A percentile compares a stretch with the other conserved stretches of the same genome.
These are phyloP conservation scores for Rhodosporidiobolus sp. DNA, from an alignment of 768 basidiomycete species.

Conservation along the genomic window DNA sequence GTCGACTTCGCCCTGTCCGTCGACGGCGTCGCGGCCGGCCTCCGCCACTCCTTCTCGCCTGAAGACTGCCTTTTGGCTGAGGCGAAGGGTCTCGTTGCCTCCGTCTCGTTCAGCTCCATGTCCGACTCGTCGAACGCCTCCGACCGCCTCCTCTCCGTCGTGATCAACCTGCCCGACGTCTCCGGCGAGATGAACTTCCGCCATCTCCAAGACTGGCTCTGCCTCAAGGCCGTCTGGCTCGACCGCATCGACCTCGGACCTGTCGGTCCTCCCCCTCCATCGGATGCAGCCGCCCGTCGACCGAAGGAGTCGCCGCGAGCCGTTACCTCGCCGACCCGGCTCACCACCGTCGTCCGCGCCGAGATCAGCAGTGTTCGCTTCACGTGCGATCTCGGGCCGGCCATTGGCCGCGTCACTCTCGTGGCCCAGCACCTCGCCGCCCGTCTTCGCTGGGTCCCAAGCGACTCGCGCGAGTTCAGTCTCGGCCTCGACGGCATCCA, in stretches of 20 bases:
- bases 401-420: conserved; percentile 69
- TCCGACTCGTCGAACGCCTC: conserved; percentile 45
- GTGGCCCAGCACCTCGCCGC: conserved; percentile 60
- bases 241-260: conserved; percentile 74
- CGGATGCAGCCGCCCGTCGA: conserved; percentile 21
- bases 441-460: conserved; percentile 65
- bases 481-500: conserved; percentile 59
- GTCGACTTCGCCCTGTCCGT: conserved; percentile 74
- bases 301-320: not conserved
- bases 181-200: conserved; percentile 75
- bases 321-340: not conserved
- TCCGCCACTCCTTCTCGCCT: conserved; percentile 60
- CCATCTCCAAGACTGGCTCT: conserved; percentile 83
- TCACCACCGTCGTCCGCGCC: conserved; percentile 65
- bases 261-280: conserved; percentile 44
- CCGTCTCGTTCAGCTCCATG: conserved; percentile 63
- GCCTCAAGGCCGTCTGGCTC: conserved; percentile 92
- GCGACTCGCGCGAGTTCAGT: conserved; percentile 62
- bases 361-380: conserved; percentile 70
- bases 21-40: conserved; percentile 71
- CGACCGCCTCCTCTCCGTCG: conserved; percentile 62
- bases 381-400: conserved; percentile 78
- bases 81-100: conserved; percentile 67
- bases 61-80: conserved; percentile 63
- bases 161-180: conserved; percentile 60